A percentile compares a stretch with the other conserved stretches of the same genome.
Conservation (phyloP, 2,329 filamentous ascomycete species). For the Leptographium procerum region DNA sequence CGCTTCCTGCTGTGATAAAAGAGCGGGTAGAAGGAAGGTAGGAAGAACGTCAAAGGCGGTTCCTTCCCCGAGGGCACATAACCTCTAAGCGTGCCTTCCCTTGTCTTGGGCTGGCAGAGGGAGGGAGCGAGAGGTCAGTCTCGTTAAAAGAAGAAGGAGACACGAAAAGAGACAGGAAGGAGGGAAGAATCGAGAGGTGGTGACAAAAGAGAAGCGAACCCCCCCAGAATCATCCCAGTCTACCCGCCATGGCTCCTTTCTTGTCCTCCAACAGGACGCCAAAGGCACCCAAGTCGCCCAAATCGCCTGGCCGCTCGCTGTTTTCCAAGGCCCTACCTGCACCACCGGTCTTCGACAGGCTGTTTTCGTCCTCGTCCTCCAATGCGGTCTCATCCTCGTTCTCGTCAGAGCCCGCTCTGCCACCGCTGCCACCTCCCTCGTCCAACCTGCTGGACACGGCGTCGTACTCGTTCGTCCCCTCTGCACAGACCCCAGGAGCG, state of each 20-base stretch:
- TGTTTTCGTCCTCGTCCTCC: slow-evolving; percentile 1
- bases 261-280: background rate
- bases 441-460: slow-evolving; percentile 4
- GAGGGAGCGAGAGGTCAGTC: background rate
- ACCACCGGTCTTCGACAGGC: slow-evolving; percentile 15
- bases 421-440: slow-evolving; percentile 4
- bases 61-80: background rate
- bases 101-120: background rate
- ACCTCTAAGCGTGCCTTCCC: no score
- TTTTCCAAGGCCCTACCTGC: slow-evolving; percentile 48
- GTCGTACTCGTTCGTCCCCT: background rate
- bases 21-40: background rate
- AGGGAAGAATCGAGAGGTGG: no score
- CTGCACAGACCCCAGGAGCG: background rate
- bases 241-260: background rate
- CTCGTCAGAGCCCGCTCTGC: background rate
- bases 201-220: background rate
- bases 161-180: no score
- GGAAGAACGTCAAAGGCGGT: background rate
- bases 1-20: background rate
- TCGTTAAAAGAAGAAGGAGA: background rate
- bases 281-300: slow-evolving; percentile 10
- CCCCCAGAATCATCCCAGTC: no score
- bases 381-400: background rate
- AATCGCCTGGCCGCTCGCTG: slow-evolving; percentile 35